phyloP scores from a whole-genome alignment of 1,284 basidiomycete species.

The Testicularia cyperi region DNA sequence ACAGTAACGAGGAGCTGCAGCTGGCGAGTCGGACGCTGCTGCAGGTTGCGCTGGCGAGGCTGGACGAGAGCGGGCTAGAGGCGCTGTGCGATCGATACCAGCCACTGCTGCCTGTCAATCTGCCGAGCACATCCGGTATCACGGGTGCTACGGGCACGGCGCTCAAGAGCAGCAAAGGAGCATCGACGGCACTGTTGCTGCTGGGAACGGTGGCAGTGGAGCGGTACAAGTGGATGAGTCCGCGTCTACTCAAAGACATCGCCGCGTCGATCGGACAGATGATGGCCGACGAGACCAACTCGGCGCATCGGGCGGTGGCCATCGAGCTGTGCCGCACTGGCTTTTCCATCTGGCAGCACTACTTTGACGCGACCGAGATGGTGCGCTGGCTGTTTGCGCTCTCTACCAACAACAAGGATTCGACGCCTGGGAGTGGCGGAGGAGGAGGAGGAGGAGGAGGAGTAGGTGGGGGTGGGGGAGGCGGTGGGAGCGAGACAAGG shows the following conservation, averaged over 20 bases:
- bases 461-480: no score
- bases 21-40: constrained; percentile 23
- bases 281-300: constrained; percentile 66
- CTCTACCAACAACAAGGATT: constrained; percentile 66
- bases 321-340: constrained; percentile 87
- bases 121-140: no score
- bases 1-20: constrained; percentile 35
- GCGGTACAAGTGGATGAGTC: constrained; percentile 77
- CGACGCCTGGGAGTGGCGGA: no score
- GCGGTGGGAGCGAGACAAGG: constrained; percentile 24
- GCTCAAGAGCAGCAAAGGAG: constrained; percentile 4
- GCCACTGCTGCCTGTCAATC: constrained; percentile 36
- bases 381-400: constrained; percentile 81
- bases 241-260: constrained; percentile 73
- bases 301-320: constrained; percentile 66
- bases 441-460: no score
- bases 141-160: no score
- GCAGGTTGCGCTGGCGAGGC: constrained; percentile 4
- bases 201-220: constrained; percentile 72
- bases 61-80: constrained; percentile 19
- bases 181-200: constrained; percentile 10
- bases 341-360: constrained; percentile 90
- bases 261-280: constrained; percentile 77
- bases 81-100: constrained; percentile 45
- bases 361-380: constrained; percentile 85